Evolutionary conservation across 345 rosid species (phyloP).

Genomic region (Limnanthes douglasii): DNA sequence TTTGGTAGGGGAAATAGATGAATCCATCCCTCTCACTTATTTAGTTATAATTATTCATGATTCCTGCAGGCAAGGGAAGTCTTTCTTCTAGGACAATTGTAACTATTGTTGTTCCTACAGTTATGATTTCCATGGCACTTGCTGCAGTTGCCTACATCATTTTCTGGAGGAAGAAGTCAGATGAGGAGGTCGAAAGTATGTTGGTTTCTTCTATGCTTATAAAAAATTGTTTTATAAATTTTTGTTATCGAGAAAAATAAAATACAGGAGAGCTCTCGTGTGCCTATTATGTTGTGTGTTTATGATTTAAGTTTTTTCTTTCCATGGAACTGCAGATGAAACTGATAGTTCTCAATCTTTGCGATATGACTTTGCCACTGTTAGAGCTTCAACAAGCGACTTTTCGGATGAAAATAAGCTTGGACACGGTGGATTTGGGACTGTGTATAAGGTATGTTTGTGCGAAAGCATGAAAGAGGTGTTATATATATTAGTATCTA

Average conservation of each 20-base stretch:
- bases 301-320: too few relatives aligned
- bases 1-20: neutral
- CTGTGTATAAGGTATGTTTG: constrained; percentile 36
- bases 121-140: constrained; percentile 1
- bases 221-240: too few relatives aligned
- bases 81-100: constrained; percentile 5
- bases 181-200: constrained; percentile 3
- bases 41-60: too few relatives aligned
- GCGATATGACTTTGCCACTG: constrained; percentile 19
- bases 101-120: neutral
- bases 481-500: too few relatives aligned
- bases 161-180: constrained; percentile 6
- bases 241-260: too few relatives aligned
- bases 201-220: constrained; percentile 5
- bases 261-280: too few relatives aligned
- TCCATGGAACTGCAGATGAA: constrained; percentile 16
- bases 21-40: neutral
- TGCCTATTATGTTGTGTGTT: too few relatives aligned
- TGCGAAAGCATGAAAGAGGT: too few relatives aligned
- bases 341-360: constrained; percentile 17
- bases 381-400: constrained; percentile 29
- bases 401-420: constrained; percentile 32
- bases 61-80: constrained; percentile 6
- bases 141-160: constrained; percentile 2
- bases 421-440: constrained; percentile 67